phyloP scores from a whole-genome alignment of 371 early-diverging fungal genomes.

The Mucor indicus region DNA sequence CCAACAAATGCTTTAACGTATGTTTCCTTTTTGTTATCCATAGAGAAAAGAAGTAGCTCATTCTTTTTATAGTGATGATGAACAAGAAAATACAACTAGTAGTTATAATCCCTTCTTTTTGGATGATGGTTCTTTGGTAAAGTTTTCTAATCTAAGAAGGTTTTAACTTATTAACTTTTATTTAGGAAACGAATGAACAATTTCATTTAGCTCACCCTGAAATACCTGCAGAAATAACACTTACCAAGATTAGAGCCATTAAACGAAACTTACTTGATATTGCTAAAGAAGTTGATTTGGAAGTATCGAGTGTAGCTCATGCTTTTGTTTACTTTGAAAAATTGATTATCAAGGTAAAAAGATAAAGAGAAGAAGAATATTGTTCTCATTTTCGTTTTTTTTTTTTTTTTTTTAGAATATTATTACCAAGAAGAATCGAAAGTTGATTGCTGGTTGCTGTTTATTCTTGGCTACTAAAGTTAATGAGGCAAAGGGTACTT shows the following conservation, averaged over 20 bases:
- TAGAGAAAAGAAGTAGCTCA: too few relatives aligned
- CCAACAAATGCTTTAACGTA: slow-evolving; percentile 41
- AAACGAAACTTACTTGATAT: slow-evolving; percentile 63
- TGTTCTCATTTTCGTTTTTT: background rate
- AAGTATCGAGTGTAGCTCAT: slow-evolving; percentile 86
- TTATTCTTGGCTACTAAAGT: slow-evolving; percentile 78
- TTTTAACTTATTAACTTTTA: too few relatives aligned
- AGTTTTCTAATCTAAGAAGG: background rate
- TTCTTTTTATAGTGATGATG: slow-evolving; percentile 11
- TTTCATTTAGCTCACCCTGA: slow-evolving; percentile 72
- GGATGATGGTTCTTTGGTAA: slow-evolving; percentile 58
- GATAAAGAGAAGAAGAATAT: background rate
- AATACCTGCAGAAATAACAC: slow-evolving; percentile 68
- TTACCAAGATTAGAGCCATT: slow-evolving; percentile 76
- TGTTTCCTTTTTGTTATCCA: too few relatives aligned
- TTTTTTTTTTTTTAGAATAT: slow-evolving; percentile 39
- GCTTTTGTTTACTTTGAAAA: slow-evolving; percentile 94
- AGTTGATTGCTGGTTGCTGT: slow-evolving; percentile 80
- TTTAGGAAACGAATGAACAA: slow-evolving; percentile 79
- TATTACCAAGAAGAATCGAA: slow-evolving; percentile 76
- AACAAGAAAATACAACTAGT: too few relatives aligned
- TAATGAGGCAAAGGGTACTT: slow-evolving; percentile 78
- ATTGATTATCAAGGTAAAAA: slow-evolving; percentile 65
- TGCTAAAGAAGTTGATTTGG: slow-evolving; percentile 60
- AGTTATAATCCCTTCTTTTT: slow-evolving; percentile 62